These are phyloP conservation scores for Cerioporus squamosus DNA, from an alignment of 1,284 basidiomycete species.

Conservation along the genomic window DNA sequence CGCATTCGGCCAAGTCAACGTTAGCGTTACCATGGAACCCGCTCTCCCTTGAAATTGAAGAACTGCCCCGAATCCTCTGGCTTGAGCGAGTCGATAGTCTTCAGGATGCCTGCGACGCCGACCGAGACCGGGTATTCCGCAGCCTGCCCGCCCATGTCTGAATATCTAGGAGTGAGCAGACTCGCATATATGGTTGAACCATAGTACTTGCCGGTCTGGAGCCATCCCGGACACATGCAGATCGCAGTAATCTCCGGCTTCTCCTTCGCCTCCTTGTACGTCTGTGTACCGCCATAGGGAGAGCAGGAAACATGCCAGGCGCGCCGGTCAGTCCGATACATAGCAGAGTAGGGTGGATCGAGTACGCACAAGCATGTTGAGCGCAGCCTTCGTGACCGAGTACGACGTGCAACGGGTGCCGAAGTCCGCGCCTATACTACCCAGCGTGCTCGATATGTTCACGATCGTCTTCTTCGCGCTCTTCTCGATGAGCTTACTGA, in stretches of 20 bases:
- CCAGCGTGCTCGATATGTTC: constrained; percentile 39
- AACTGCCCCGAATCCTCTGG: not conserved
- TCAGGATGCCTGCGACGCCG: not conserved
- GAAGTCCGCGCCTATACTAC: constrained; percentile 33
- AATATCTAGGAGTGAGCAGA: too few relatives aligned
- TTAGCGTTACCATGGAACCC: not conserved
- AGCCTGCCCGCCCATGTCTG: not conserved
- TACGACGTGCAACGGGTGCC: constrained; percentile 29
- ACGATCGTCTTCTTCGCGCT: constrained; percentile 38
- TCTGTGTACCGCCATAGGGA: too few relatives aligned
- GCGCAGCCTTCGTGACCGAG: constrained; percentile 32
- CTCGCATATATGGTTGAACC: too few relatives aligned
- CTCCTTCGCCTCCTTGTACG: too few relatives aligned
- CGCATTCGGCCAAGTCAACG: too few relatives aligned
- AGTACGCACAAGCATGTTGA: constrained; percentile 36
- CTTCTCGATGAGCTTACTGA: constrained; percentile 36
- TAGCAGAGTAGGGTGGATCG: too few relatives aligned
- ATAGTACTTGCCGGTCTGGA: too few relatives aligned
- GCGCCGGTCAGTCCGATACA: too few relatives aligned
- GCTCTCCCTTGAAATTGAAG: not conserved
- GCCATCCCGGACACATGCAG: too few relatives aligned
- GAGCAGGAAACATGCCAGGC: too few relatives aligned
- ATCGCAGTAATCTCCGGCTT: too few relatives aligned
- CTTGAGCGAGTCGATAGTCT: not conserved
- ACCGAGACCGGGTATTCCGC: not conserved